Percentiles rank a stretch among this genome's conserved stretches.
Conservation (phyloP, 306 rosid species). For the Begonia fuchsioides region DNA sequence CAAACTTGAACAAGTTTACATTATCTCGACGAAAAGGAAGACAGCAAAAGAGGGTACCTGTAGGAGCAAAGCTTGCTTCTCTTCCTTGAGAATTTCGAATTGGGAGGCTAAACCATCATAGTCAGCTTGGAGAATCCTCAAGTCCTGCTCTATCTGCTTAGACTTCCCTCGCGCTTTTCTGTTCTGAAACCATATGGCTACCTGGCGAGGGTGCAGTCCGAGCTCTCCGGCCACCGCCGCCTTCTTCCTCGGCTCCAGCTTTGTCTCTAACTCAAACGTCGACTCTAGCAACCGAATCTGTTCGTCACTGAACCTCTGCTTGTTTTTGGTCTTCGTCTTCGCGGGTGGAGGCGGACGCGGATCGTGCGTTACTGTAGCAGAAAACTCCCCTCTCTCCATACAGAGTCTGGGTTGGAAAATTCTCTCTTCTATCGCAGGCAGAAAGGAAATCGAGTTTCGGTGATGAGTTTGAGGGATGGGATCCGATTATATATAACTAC, state of each 20-base stretch:
- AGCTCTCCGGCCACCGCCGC: conserved; percentile 56
- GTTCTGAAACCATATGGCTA: conserved; percentile 96
- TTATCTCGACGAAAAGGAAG: not conserved
- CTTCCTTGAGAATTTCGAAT: conserved; percentile 61
- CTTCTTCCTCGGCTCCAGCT: conserved; percentile 76
- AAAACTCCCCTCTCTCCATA: no score
- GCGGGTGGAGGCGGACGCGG: conserved; percentile 1
- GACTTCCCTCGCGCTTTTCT: conserved; percentile 89
- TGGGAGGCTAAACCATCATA: conserved; percentile 43
- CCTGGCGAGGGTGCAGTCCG: conserved; percentile 86
- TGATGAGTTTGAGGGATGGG: no score
- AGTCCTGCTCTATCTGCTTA: conserved; percentile 64
- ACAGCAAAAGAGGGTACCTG: conserved; percentile 39
- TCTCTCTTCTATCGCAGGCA: no score
- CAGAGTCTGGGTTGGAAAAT: no score
- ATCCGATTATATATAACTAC: no score
- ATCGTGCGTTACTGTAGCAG: no score
- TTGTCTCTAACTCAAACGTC: conserved; percentile 55
- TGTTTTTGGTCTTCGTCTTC: conserved; percentile 33
- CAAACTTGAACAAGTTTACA: not conserved
- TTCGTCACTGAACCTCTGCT: conserved; percentile 68
- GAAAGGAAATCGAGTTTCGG: no score
- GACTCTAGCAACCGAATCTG: conserved; percentile 65
- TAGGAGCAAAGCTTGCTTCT: conserved; percentile 42
- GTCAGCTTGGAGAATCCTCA: conserved; percentile 25